phyloP scores from a whole-genome alignment of 768 basidiomycete genomes.

The Peribolospora baueri region DNA sequence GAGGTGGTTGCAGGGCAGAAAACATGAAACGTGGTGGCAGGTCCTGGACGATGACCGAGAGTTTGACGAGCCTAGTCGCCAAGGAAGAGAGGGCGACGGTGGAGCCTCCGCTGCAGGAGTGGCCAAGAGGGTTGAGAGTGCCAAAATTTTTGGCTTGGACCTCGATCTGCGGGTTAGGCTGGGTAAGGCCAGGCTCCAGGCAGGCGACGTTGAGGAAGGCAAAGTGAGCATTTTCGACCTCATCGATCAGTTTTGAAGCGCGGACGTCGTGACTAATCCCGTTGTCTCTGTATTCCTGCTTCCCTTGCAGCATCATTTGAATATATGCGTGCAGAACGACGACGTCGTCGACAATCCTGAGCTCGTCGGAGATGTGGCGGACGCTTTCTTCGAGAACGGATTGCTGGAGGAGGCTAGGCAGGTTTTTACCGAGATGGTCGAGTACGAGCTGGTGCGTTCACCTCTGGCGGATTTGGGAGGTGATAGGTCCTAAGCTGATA shows the following conservation, averaged over 20 bases:
- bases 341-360: constrained; percentile 54
- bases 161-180: constrained; percentile 59
- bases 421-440: constrained; percentile 54
- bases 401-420: constrained; percentile 54
- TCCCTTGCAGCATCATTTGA: constrained; percentile 42
- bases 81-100: constrained; percentile 15
- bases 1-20: constrained; percentile 75
- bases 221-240: constrained; percentile 28
- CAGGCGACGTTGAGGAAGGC: constrained; percentile 57
- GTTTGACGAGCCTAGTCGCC: constrained; percentile 25
- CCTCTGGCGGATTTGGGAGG: not conserved
- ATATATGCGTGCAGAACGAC: constrained; percentile 35
- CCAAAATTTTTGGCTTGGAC: constrained; percentile 31
- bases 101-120: constrained; percentile 19
- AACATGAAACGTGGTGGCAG: constrained; percentile 53
- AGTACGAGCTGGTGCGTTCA: constrained; percentile 39
- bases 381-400: constrained; percentile 52
- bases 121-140: constrained; percentile 17
- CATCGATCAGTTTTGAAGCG: not conserved
- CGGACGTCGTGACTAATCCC: not conserved
- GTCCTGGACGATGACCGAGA: constrained; percentile 65
- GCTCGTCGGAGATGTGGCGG: constrained; percentile 59
- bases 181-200: constrained; percentile 54
- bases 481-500: not conserved
- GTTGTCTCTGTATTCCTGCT: not conserved